Evolutionary conservation across 2,329 filamentous ascomycete species (phyloP).

Genomic region (Arthrobotrys iridis): DNA sequence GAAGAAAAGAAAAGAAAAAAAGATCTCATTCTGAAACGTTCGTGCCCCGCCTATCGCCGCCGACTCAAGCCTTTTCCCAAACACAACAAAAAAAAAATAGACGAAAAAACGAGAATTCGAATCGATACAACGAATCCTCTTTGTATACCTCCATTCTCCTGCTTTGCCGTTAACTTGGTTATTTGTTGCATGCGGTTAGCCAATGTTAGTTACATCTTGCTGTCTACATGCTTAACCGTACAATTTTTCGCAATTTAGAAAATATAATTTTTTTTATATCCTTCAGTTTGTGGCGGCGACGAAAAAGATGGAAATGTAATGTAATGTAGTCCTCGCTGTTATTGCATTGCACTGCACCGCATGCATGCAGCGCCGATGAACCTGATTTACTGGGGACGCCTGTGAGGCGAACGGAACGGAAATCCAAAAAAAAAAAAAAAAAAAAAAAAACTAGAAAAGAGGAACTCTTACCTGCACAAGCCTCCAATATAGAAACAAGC

Average conservation of each 20-base stretch:
- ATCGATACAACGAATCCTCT: no score
- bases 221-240: no score
- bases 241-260: no score
- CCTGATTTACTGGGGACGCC: neutral
- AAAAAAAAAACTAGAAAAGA: constrained; percentile 6
- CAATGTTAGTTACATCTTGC: no score
- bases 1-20: no score
- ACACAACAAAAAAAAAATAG: no score
- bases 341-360: no score
- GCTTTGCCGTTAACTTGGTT: no score
- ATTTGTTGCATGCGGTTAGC: no score
- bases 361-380: constrained; percentile 17
- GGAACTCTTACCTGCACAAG: no score
- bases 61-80: no score
- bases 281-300: neutral
- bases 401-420: constrained; percentile 20
- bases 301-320: neutral
- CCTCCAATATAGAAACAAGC: neutral
- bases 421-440: constrained; percentile 1
- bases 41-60: neutral
- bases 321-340: constrained; percentile 13
- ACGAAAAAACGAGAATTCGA: neutral
- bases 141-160: no score
- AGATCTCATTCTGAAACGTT: constrained; percentile 20
- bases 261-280: neutral